phyloP scores from a whole-genome alignment of 306 rosid genomes.

The Rosa rugosa region DNA sequence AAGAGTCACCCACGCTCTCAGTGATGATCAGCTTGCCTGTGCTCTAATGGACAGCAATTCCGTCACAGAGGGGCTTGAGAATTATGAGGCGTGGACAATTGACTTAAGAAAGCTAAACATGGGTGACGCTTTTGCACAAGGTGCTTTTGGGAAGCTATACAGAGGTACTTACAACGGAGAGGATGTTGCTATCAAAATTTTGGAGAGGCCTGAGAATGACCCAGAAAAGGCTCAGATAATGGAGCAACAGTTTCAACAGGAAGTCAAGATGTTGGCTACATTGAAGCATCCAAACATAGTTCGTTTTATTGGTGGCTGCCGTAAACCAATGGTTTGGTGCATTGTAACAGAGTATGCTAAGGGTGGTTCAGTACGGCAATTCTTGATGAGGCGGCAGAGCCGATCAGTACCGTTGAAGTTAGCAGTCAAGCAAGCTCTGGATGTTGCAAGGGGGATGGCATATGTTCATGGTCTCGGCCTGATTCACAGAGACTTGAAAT shows the following conservation, averaged over 20 bases:
- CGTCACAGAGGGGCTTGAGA: conserved; percentile 80
- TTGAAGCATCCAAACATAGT: conserved; percentile 92
- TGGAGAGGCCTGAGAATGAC: conserved; percentile 98
- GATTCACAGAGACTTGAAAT: conserved; percentile 94
- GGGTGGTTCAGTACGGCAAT: conserved; percentile 95
- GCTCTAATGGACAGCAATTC: conserved; percentile 81
- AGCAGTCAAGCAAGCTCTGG: conserved; percentile 97
- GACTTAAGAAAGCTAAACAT: conserved; percentile 83
- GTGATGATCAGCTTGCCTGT: conserved; percentile 92
- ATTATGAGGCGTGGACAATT: conserved; percentile 87
- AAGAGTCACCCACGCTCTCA: conserved; percentile 89
- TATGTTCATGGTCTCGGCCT: conserved; percentile 88
- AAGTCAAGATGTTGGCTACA: conserved; percentile 94
- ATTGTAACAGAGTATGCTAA: conserved; percentile 96
- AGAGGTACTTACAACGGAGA: conserved; percentile 91
- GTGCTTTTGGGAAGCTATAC: conserved; percentile 96
- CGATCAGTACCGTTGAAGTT: conserved; percentile 89
- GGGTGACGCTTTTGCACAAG: conserved; percentile 98
- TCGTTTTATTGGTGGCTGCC: conserved; percentile 91
- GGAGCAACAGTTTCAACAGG: conserved; percentile 99
- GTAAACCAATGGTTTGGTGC: conserved; percentile 98
- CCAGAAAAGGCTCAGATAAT: conserved; percentile 80
- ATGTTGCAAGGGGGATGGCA: conserved; percentile 95
- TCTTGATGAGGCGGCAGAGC: conserved; percentile 73
- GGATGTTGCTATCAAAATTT: conserved; percentile 93